Percentiles rank a stretch among this genome's conserved stretches.
phyloP scores from a whole-genome alignment of 2,329 filamentous ascomycete species.

The Geoglossum cookeanum region DNA sequence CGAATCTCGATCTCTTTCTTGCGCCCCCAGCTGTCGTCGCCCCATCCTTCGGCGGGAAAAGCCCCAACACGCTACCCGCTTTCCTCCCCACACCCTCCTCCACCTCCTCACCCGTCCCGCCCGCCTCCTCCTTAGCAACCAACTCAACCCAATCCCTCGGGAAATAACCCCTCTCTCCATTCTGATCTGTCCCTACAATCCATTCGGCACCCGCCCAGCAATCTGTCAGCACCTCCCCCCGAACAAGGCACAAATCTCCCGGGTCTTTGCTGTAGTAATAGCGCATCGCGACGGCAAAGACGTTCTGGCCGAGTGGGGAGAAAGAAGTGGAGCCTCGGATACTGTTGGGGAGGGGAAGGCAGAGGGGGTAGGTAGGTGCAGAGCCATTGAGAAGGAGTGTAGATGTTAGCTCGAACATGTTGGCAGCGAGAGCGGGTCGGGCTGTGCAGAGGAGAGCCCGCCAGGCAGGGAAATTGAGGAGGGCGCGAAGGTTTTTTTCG shows the following conservation, averaged over 20 bases:
- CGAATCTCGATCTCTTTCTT: not conserved
- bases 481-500: not conserved
- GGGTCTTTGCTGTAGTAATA: not conserved
- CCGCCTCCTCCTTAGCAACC: not conserved
- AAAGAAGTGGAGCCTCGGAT: not conserved
- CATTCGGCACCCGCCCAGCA: not conserved
- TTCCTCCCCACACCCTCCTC: not conserved
- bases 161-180: not conserved
- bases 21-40: not conserved
- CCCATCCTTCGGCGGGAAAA: not conserved
- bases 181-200: not conserved
- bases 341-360: not conserved
- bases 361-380: not conserved
- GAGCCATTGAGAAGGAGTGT: not conserved
- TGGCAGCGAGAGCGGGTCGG: not conserved
- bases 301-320: not conserved
- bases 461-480: not conserved
- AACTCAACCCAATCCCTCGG: conserved; percentile 1
- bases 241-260: not conserved
- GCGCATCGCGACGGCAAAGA: not conserved
- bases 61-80: not conserved
- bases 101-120: not conserved
- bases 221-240: not conserved
- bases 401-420: conserved; percentile 1
- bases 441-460: not conserved